Conservation (phyloP, 2,329 filamentous ascomycete species). For the Diaporthe helianthi region DNA sequence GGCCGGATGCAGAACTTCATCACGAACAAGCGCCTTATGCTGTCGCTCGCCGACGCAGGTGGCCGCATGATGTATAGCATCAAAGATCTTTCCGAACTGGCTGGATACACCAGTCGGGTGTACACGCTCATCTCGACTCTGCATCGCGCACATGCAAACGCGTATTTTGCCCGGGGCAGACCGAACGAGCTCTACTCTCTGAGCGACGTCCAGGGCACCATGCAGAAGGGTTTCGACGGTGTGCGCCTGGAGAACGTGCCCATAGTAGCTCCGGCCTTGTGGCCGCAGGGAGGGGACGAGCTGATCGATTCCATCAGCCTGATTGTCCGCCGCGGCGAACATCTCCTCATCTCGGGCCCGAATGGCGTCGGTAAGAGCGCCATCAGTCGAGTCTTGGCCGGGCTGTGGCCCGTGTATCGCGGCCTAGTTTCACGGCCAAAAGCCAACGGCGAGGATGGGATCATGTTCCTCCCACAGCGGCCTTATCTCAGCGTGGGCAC, state of each 20-base stretch:
- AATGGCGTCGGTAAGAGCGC: conserved; percentile 95
- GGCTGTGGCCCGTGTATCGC: conserved; percentile 94
- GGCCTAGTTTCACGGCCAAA: conserved; percentile 90
- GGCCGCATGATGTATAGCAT: conserved; percentile 99
- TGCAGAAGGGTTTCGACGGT: conserved; percentile 93
- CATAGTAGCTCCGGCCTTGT: conserved; percentile 85
- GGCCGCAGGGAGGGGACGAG: conserved; percentile 90
- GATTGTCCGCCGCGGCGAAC: conserved; percentile 88
- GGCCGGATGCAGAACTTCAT: conserved; percentile 98
- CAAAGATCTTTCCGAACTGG: conserved; percentile 95
- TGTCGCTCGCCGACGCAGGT: conserved; percentile 94
- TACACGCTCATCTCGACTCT: conserved; percentile 95
- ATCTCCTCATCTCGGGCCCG: conserved; percentile 90
- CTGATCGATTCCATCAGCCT: conserved; percentile 88
- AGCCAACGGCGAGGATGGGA: conserved; percentile 80
- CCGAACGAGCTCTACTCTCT: conserved; percentile 85
- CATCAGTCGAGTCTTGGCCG: conserved; percentile 85
- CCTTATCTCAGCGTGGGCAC: conserved; percentile 93
- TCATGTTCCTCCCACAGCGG: conserved; percentile 97
- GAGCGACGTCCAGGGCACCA: conserved; percentile 90
- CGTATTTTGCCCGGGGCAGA: conserved; percentile 76
- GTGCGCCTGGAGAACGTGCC: conserved; percentile 93
- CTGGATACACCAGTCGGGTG: conserved; percentile 93
- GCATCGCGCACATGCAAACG: conserved; percentile 89
- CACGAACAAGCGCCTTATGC: conserved; percentile 97